Evolutionary conservation across 495 filamentous ascomycete species (phyloP).

Genomic region (Apodospora peruviana): DNA sequence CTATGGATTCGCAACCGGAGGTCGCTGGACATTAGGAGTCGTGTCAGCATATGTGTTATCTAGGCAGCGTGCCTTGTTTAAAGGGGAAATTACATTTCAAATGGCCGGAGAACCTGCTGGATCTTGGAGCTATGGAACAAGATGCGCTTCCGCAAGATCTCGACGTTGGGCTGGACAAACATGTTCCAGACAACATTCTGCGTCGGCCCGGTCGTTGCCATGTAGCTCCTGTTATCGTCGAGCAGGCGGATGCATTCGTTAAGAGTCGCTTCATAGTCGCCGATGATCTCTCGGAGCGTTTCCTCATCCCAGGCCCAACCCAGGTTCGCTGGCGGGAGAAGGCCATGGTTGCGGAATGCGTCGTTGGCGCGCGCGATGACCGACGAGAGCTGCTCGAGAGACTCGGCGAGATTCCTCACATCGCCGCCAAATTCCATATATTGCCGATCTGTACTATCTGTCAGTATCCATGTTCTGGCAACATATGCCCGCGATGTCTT

Average conservation of each 20-base stretch:
- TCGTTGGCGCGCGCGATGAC: not conserved
- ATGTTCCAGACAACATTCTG: constrained; percentile 4
- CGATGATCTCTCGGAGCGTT: constrained; percentile 5
- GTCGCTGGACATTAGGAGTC: too few relatives aligned
- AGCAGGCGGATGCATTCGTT: constrained; percentile 4
- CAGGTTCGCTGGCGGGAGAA: not conserved
- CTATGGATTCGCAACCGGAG: constrained; percentile 6
- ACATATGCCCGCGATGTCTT: too few relatives aligned
- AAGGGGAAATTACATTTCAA: not conserved
- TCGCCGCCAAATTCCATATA: constrained; percentile 7
- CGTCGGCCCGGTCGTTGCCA: not conserved
- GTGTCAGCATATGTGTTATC: too few relatives aligned
- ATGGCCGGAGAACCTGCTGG: constrained; percentile 2
- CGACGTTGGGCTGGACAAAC: constrained; percentile 6
- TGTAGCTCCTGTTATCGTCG: constrained; percentile 3
- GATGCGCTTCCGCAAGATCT: constrained; percentile 1
- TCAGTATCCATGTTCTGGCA: not conserved
- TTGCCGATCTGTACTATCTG: not conserved
- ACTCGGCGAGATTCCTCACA: constrained; percentile 4
- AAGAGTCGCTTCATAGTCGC: constrained; percentile 4
- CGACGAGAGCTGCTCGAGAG: not conserved
- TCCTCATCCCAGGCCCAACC: constrained; percentile 3
- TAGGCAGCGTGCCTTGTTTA: too few relatives aligned
- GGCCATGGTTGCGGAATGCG: not conserved
- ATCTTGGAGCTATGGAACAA: constrained; percentile 3